Conservation (phyloP, 768 basidiomycete genomes). For the Mycena capillaripes region DNA sequence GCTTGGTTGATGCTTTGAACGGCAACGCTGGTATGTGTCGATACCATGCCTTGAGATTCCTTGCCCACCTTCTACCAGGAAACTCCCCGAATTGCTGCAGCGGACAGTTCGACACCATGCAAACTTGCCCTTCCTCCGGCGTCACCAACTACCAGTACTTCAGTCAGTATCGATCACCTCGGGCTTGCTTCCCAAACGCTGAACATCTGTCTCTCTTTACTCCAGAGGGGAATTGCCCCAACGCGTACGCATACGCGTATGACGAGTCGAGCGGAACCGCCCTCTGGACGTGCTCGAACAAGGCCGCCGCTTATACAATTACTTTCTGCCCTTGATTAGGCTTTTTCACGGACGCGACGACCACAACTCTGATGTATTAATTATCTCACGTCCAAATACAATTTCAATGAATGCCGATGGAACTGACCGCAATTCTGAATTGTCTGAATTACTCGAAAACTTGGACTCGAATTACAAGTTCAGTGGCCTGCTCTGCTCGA, state of each 20-base stretch:
- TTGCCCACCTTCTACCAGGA: not conserved
- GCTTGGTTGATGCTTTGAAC: slow-evolving; percentile 51
- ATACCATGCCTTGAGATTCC: slow-evolving; percentile 15
- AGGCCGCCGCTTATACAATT: slow-evolving; percentile 49
- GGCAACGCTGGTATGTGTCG: slow-evolving; percentile 57
- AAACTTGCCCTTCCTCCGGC: slow-evolving; percentile 63
- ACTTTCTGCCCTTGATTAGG: slow-evolving; percentile 51
- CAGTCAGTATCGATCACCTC: slow-evolving; percentile 51
- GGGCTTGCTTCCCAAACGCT: not conserved
- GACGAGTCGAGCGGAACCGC: slow-evolving; percentile 62
- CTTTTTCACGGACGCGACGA: not conserved
- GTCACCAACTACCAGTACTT: slow-evolving; percentile 64
- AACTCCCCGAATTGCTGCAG: slow-evolving; percentile 44
- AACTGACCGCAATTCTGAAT: too few relatives aligned
- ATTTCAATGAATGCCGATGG: too few relatives aligned
- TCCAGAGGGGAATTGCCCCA: slow-evolving; percentile 52
- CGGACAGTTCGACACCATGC: slow-evolving; percentile 47
- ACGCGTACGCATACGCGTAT: slow-evolving; percentile 59
- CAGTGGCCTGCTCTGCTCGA: too few relatives aligned
- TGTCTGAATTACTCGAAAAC: too few relatives aligned
- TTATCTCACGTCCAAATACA: not conserved
- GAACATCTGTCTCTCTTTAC: not conserved
- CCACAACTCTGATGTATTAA: not conserved
- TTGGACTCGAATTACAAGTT: too few relatives aligned
- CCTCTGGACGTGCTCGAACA: slow-evolving; percentile 56